Evolutionary conservation across 768 basidiomycete species (phyloP).

Genomic region (Lentinus brumalis): DNA sequence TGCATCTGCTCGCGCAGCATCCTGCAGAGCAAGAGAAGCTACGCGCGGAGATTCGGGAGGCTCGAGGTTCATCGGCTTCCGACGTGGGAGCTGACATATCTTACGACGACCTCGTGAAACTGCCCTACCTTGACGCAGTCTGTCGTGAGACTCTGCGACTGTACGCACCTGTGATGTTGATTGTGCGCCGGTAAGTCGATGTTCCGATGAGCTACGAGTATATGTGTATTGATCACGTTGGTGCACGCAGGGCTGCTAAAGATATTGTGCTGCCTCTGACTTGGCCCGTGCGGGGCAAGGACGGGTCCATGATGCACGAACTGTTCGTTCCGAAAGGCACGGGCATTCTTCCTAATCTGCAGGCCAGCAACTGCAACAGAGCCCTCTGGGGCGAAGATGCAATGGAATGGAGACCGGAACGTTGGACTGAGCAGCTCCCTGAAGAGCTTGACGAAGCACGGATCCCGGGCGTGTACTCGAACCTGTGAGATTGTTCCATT

Average conservation of each 20-base stretch:
- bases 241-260: conserved; percentile 32
- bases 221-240: too few relatives aligned
- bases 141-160: conserved; percentile 60
- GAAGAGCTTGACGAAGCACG: conserved; percentile 9
- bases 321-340: conserved; percentile 39
- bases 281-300: conserved; percentile 36
- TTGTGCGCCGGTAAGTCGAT: conserved; percentile 2
- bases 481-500: conserved; percentile 5
- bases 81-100: conserved; percentile 29
- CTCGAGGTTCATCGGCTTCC: conserved; percentile 10
- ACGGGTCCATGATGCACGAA: conserved; percentile 40
- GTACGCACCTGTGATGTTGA: conserved; percentile 25
- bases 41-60: conserved; percentile 24
- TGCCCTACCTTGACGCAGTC: conserved; percentile 68
- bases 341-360: background rate
- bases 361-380: conserved; percentile 6
- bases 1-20: conserved; percentile 29
- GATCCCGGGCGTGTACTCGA: conserved; percentile 20
- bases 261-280: conserved; percentile 44
- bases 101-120: conserved; percentile 14
- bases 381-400: conserved; percentile 46
- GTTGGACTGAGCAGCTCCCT: conserved; percentile 17
- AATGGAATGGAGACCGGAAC: conserved; percentile 23
- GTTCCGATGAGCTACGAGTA: conserved; percentile 16
- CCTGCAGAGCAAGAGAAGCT: conserved; percentile 37